phyloP scores from a whole-genome alignment of 305 asterid species.

The Withania somnifera region DNA sequence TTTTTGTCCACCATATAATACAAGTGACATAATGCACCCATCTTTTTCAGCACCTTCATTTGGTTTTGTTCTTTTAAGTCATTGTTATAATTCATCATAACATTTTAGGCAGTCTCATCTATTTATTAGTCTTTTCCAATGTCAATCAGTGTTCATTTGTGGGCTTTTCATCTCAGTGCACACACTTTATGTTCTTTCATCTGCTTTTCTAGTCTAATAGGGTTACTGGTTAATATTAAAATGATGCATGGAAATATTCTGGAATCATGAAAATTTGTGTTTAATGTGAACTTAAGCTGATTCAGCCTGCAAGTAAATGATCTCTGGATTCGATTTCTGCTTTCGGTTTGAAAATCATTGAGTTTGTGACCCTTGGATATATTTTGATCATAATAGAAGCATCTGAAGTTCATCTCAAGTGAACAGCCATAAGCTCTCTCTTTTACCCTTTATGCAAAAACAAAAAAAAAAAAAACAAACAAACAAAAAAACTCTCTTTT shows the following conservation, averaged over 20 bases:
- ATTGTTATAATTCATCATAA: background rate
- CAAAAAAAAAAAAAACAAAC: too few relatives aligned
- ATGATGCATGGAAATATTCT: background rate
- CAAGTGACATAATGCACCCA: background rate
- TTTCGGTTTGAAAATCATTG: background rate
- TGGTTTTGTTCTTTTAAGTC: background rate
- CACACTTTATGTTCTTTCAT: background rate
- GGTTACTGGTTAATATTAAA: background rate
- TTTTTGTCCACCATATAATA: background rate
- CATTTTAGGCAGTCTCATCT: background rate
- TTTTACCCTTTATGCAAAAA: too few relatives aligned
- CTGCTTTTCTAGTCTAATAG: background rate
- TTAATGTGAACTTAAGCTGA: background rate
- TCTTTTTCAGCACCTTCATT: background rate
- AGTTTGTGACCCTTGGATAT: background rate
- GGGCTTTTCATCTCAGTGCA: background rate
- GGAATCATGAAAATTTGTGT: background rate
- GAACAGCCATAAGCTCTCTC: background rate
- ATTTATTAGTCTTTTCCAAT: background rate
- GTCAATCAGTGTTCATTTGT: background rate
- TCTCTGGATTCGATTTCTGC: background rate
- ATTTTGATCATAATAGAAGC: background rate
- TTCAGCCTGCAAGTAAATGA: background rate
- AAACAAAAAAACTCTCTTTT: too few relatives aligned
- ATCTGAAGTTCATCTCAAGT: background rate